Conservation (phyloP, 2,329 filamentous ascomycete species). For the Capronia coronata region DNA sequence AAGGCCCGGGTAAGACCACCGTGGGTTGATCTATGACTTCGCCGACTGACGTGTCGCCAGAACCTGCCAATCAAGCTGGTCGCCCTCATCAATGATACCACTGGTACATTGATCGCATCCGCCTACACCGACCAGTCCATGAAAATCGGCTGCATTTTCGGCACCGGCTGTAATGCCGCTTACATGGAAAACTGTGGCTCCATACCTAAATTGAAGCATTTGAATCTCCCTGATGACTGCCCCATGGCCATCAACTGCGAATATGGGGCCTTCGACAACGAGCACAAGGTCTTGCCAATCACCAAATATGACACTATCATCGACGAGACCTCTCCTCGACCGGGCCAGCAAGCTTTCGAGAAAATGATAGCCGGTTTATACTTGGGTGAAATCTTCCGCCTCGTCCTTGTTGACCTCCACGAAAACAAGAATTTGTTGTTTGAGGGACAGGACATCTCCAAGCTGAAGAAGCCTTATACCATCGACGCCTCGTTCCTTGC, state of each 20-base stretch:
- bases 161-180: constrained; percentile 94
- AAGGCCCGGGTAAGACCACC: constrained; percentile 52
- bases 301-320: constrained; percentile 82
- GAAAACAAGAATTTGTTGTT: constrained; percentile 76
- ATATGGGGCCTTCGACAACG: constrained; percentile 94
- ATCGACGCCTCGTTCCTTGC: constrained; percentile 92
- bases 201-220: constrained; percentile 86
- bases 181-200: constrained; percentile 93
- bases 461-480: constrained; percentile 78
- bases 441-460: constrained; percentile 69
- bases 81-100: constrained; percentile 95
- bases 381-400: constrained; percentile 87
- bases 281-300: constrained; percentile 76
- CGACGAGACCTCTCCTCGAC: constrained; percentile 84
- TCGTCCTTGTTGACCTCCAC: constrained; percentile 77
- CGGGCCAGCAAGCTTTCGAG: constrained; percentile 91
- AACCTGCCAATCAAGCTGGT: constrained; percentile 65
- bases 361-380: constrained; percentile 97
- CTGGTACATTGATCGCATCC: constrained; percentile 91
- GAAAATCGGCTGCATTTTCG: constrained; percentile 96
- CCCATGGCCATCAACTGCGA: constrained; percentile 97
- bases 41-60: constrained; percentile 12
- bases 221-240: constrained; percentile 76
- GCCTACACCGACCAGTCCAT: constrained; percentile 91
- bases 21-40: too few species aligned